Conservation (phyloP, 257 asterid species). For the Ilex asprella region DNA sequence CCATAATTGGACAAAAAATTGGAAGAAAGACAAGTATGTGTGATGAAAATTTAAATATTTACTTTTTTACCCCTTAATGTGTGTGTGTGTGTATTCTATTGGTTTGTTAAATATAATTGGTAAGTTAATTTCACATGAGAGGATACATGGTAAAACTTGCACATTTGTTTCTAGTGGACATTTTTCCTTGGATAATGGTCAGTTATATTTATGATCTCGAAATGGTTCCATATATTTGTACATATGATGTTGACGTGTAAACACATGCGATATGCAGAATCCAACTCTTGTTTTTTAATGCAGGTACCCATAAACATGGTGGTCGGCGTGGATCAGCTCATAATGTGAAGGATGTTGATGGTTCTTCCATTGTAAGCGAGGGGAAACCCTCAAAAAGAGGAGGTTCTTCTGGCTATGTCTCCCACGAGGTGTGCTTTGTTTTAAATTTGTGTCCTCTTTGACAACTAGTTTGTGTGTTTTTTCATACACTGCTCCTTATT, state of each 20-base stretch:
- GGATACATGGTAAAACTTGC: too few species aligned
- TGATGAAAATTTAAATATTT: too few species aligned
- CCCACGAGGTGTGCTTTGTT: conserved; percentile 53
- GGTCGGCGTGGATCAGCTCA: conserved; percentile 65
- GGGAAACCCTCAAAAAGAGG: conserved; percentile 65
- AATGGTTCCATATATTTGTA: conserved; percentile 5
- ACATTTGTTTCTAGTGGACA: conserved; percentile 17
- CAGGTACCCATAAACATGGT: conserved; percentile 64
- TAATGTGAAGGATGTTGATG: conserved; percentile 51
- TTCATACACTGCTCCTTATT: neutral
- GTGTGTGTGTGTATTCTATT: too few species aligned
- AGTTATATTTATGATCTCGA: conserved; percentile 25
- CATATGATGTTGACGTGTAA: neutral
- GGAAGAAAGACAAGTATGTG: too few species aligned
- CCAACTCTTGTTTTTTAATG: conserved; percentile 17
- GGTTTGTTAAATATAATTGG: too few species aligned
- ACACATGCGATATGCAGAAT: neutral
- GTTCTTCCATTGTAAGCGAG: conserved; percentile 41
- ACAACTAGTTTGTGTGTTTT: neutral
- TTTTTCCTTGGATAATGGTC: conserved; percentile 63
- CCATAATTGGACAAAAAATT: too few species aligned
- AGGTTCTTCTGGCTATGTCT: conserved; percentile 49
- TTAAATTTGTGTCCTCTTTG: too few species aligned
- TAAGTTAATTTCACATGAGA: too few species aligned
- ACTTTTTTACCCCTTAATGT: too few species aligned